These are phyloP conservation scores for Yarrowia hollandica DNA, from an alignment of 805 yeast genomes.

Conservation along the genomic window DNA sequence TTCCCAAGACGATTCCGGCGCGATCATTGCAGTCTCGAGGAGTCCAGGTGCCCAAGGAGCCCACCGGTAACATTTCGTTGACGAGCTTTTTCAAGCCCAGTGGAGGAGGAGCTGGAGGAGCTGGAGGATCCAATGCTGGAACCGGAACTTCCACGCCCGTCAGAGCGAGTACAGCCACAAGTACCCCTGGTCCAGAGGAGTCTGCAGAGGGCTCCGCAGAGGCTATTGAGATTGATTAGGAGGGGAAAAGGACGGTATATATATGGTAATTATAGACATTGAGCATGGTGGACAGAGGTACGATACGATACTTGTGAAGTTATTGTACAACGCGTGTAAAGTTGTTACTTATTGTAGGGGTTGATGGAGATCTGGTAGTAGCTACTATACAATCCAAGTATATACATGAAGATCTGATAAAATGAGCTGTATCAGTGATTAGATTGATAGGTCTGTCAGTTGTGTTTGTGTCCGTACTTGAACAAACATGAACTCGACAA, in stretches of 20 bases:
- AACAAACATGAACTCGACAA: no score
- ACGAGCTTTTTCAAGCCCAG: constrained; percentile 23
- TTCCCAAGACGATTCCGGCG: constrained; percentile 18
- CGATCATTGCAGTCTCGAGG: neutral
- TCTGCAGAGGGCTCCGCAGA: neutral
- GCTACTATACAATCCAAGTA: no score
- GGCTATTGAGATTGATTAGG: constrained; percentile 10
- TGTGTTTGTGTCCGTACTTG: no score
- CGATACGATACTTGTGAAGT: no score
- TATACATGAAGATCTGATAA: no score
- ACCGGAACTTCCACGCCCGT: constrained; percentile 4
- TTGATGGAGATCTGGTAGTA: no score
- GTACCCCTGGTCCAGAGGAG: constrained; percentile 4
- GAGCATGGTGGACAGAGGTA: no score
- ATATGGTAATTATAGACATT: no score
- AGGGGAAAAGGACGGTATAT: neutral
- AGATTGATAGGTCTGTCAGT: no score
- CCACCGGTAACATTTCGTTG: constrained; percentile 12
- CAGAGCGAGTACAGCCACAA: neutral
- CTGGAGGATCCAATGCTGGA: neutral
- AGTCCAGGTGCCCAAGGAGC: constrained; percentile 18
- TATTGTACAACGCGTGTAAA: no score
- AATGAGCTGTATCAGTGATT: no score
- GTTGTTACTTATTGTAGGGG: no score
- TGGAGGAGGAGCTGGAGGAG: neutral